Evolutionary conservation across 345 rosid genomes (phyloP).

Genomic region (Eucalyptus pumila): DNA sequence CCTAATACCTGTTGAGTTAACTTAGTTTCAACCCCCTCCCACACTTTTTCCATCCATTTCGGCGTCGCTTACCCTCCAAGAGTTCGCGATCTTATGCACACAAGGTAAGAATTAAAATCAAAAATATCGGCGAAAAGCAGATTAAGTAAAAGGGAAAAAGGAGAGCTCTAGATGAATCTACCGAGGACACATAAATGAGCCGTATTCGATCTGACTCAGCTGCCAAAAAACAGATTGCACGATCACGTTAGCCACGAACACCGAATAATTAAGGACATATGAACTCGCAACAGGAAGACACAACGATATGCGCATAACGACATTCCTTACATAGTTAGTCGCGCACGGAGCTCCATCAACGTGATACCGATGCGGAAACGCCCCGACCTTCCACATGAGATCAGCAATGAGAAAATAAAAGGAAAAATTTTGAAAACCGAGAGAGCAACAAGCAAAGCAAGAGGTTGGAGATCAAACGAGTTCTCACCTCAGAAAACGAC

Average conservation of each 20-base stretch:
- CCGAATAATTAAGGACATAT: background rate
- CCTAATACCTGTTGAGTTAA: background rate
- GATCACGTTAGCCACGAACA: background rate
- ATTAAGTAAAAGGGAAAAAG: background rate
- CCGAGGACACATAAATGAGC: background rate
- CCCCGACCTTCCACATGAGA: slow-evolving; percentile 26
- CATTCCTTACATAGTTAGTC: slow-evolving; percentile 28
- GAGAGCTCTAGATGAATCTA: background rate
- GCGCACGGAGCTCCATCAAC: slow-evolving; percentile 32
- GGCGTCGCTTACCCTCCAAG: background rate
- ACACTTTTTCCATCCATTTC: background rate
- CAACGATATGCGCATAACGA: background rate
- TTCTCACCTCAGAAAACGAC: slow-evolving; percentile 58
- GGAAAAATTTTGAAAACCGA: background rate
- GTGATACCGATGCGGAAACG: slow-evolving; percentile 54
- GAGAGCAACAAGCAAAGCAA: background rate
- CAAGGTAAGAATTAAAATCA: background rate
- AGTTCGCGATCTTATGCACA: background rate
- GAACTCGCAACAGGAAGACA: background rate
- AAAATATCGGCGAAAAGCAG: background rate
- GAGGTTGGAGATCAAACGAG: background rate
- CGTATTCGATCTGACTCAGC: background rate
- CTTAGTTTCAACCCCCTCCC: background rate
- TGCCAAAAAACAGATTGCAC: background rate
- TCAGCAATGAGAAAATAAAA: background rate